phyloP scores from a whole-genome alignment of 371 early-diverging fungal species.

The Batrachochytrium dendrobatidis region DNA sequence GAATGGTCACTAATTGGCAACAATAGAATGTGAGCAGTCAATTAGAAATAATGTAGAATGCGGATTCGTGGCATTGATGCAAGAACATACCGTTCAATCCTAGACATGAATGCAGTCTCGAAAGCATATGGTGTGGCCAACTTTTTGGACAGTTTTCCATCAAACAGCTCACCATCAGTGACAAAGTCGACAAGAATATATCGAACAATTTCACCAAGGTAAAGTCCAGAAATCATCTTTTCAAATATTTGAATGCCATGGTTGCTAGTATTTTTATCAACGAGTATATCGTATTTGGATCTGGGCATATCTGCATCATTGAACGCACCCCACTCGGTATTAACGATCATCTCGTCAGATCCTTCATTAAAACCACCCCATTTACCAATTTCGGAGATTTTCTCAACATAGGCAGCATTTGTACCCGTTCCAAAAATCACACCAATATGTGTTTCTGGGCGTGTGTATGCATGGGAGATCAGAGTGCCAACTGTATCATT shows the following conservation, averaged over 20 bases:
- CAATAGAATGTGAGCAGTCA: neutral
- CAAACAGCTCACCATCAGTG: slow-evolving; percentile 64
- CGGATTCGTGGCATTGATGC: neutral
- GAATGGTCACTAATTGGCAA: slow-evolving; percentile 62
- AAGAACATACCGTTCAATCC: slow-evolving; percentile 58
- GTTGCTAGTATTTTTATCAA: slow-evolving; percentile 73
- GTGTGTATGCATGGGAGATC: slow-evolving; percentile 69
- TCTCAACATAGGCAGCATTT: slow-evolving; percentile 81
- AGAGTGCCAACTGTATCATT: slow-evolving; percentile 93
- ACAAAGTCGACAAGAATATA: slow-evolving; percentile 66
- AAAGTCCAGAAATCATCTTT: slow-evolving; percentile 89
- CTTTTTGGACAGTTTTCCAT: slow-evolving; percentile 51
- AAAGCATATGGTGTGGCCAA: slow-evolving; percentile 66
- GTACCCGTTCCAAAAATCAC: slow-evolving; percentile 88
- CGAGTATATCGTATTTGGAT: slow-evolving; percentile 72
- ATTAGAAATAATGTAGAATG: neutral
- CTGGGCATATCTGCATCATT: slow-evolving; percentile 60
- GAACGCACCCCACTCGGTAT: slow-evolving; percentile 57
- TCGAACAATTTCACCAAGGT: slow-evolving; percentile 81
- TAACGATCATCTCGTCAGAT: slow-evolving; percentile 73
- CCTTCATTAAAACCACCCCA: slow-evolving; percentile 43
- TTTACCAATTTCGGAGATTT: slow-evolving; percentile 57
- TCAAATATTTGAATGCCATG: slow-evolving; percentile 74
- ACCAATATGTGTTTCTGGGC: slow-evolving; percentile 69
- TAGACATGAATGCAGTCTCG: slow-evolving; percentile 79